phyloP scores from a whole-genome alignment of 805 yeast species.

The Cyberlindnera xishuangbannaensis region DNA sequence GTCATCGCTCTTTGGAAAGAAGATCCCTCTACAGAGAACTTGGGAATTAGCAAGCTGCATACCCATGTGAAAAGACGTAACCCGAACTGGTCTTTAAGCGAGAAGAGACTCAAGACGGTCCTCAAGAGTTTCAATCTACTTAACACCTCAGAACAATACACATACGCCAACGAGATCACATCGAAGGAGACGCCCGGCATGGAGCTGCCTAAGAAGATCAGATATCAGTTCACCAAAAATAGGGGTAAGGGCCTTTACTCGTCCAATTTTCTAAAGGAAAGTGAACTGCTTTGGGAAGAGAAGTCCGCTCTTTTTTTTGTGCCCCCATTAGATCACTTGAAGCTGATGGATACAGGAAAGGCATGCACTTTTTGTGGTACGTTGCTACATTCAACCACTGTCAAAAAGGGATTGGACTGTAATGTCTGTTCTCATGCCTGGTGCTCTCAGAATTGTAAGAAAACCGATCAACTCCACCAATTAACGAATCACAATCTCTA shows the following conservation, averaged over 20 bases:
- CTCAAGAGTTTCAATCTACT: conserved; percentile 54
- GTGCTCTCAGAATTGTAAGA: conserved; percentile 64
- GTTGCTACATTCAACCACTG: conserved; percentile 21
- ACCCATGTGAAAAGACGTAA: conserved; percentile 43
- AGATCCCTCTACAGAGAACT: conserved; percentile 55
- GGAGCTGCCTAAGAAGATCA: conserved; percentile 37
- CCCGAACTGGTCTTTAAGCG: conserved; percentile 59
- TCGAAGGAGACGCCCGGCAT: conserved; percentile 44
- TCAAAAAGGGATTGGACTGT: conserved; percentile 55
- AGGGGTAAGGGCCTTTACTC: conserved; percentile 63
- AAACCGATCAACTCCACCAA: conserved; percentile 45
- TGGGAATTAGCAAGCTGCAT: conserved; percentile 51
- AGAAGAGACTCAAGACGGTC: conserved; percentile 46
- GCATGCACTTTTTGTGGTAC: conserved; percentile 72
- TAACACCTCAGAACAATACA: conserved; percentile 35
- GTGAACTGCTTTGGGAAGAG: conserved; percentile 58
- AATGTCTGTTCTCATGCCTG: conserved; percentile 58
- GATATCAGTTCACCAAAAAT: conserved; percentile 41
- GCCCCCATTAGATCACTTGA: conserved; percentile 63
- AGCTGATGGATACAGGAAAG: conserved; percentile 51
- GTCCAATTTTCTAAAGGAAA: conserved; percentile 38
- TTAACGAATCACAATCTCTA: conserved; percentile 49
- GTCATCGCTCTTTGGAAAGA: conserved; percentile 64
- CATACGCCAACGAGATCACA: conserved; percentile 49
- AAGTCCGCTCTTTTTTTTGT: conserved; percentile 48